Evolutionary conservation across 768 basidiomycete species (phyloP), one percentile per base, ranked within the genome.

Genomic region (Xerocomus potaroensis): DNA sequence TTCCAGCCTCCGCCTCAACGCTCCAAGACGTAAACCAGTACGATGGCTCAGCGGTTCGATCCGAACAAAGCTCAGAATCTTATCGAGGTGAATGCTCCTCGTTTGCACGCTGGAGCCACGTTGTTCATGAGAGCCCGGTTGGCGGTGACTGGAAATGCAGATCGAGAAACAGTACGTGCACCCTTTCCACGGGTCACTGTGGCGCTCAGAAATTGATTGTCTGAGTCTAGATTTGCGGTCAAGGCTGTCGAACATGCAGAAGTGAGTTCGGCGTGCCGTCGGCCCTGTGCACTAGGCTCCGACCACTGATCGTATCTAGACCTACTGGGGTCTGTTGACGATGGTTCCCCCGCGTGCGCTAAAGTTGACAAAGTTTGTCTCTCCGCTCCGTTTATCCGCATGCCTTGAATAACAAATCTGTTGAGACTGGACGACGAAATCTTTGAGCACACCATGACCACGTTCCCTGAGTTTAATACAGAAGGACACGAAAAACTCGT

Each of bases 221-320:
- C 34, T 46, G 53, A 39, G 48, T 47, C 43, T 32, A 60, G 58
- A 61, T 66, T 66, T 41, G 65, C 65, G 21, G 95, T 99, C 46
- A 91, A 86, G 66, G 91, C 92, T 11, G 93, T 98, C 42, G 94
- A 99, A 64, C 92, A 98, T 55, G 91, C 94, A 36, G 91, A 95
- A 76, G 92, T 90, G 42, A 51, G 79, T 46, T 40, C 34, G n/a
- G 19, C 64, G n/a, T 40, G 43, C 21, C 11, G 6, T 37, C 41
- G 26, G 29, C 40, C 47, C 19, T 43, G 38, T 36, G 30, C 35
- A 50, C 21, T 30, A 19, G 48, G 46, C n/a, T 51, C 40, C 39
- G 43, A 42, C 41, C 43, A 32, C 34, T 45, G 44, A 61, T 41
- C 35, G 34, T 32, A 36, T 38, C 19, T 55, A 97, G 89, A 92